Evolutionary conservation across 371 early-diverging fungal genomes (phyloP).

Genomic region (Mucor ambiguus): DNA sequence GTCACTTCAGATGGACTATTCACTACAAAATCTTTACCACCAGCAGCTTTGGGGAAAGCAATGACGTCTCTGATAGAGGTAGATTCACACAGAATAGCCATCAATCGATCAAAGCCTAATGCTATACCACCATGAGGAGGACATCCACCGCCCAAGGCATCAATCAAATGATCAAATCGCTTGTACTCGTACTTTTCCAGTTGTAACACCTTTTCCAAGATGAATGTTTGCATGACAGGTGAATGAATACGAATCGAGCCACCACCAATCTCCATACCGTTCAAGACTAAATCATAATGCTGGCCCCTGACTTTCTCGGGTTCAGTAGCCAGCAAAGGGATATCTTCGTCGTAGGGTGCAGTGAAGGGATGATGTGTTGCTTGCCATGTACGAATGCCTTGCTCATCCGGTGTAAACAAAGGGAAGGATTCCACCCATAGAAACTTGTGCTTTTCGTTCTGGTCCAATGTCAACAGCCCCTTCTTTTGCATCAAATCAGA

Average conservation of each 20-base stretch:
- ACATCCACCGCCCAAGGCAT: slow-evolving; percentile 83
- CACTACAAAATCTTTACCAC: slow-evolving; percentile 85
- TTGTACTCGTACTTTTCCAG: slow-evolving; percentile 52
- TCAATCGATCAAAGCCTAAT: slow-evolving; percentile 83
- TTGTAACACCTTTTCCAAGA: slow-evolving; percentile 74
- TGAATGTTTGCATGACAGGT: slow-evolving; percentile 72
- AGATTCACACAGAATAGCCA: slow-evolving; percentile 77
- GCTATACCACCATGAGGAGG: slow-evolving; percentile 95
- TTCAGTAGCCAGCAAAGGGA: slow-evolving; percentile 58
- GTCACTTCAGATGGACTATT: slow-evolving; percentile 73
- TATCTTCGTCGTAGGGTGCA: slow-evolving; percentile 74
- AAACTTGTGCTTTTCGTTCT: slow-evolving; percentile 61
- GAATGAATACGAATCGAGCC: slow-evolving; percentile 92
- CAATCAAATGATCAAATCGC: slow-evolving; percentile 82
- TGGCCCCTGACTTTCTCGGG: slow-evolving; percentile 79
- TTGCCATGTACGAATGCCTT: slow-evolving; percentile 49
- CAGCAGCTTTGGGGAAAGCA: slow-evolving; percentile 89
- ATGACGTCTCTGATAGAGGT: slow-evolving; percentile 88
- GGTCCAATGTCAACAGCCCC: slow-evolving; percentile 51
- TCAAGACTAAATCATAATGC: slow-evolving; percentile 90
- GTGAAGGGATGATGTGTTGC: slow-evolving; percentile 95
- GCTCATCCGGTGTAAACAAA: slow-evolving; percentile 74
- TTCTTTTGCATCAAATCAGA: slow-evolving; percentile 61
- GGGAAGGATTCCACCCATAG: slow-evolving; percentile 93
- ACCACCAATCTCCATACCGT: slow-evolving; percentile 92